These are phyloP conservation scores for Coemansia sp. DNA, from an alignment of 192 early-diverging fungal species.

Conservation along the genomic window DNA sequence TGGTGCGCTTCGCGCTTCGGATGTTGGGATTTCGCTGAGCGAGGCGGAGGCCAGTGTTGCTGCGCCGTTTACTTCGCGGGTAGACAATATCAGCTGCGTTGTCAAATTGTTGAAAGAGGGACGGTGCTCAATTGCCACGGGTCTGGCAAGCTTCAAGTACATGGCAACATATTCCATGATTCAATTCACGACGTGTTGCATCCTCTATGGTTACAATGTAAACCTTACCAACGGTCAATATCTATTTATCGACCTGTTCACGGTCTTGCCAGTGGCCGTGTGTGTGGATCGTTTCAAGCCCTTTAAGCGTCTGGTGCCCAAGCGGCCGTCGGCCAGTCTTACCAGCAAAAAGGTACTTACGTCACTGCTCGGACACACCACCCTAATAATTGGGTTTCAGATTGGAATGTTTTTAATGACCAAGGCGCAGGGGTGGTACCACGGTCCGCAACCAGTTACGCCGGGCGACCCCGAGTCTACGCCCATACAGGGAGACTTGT, in stretches of 20 bases:
- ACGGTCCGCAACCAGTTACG: constrained; percentile 27
- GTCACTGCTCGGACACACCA: constrained; percentile 82
- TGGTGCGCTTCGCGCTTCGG: constrained; percentile 90
- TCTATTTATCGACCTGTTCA: constrained; percentile 86
- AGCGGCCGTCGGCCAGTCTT: constrained; percentile 85
- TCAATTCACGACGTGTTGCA: constrained; percentile 90
- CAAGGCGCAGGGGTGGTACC: constrained; percentile 77
- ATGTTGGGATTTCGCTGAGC: constrained; percentile 92
- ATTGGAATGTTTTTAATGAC: constrained; percentile 66
- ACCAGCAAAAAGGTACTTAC: constrained; percentile 84
- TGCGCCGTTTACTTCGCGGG: constrained; percentile 91
- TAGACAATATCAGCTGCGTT: constrained; percentile 84
- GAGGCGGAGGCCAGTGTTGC: constrained; percentile 98
- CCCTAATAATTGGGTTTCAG: constrained; percentile 80
- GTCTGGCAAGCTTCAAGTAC: constrained; percentile 97
- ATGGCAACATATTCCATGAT: constrained; percentile 98
- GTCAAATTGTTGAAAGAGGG: constrained; percentile 86
- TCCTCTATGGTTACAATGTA: constrained; percentile 81
- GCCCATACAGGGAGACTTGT: constrained; percentile 65
- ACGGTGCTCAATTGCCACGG: constrained; percentile 93
- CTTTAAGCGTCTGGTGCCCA: constrained; percentile 63
- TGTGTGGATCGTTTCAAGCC: constrained; percentile 84
- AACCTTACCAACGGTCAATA: constrained; percentile 94
- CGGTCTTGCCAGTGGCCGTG: constrained; percentile 82
- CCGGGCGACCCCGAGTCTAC: constrained; percentile 56